These are phyloP conservation scores for Clonostachys solani DNA, from an alignment of 2,329 filamentous ascomycete species.

Conservation along the genomic window DNA sequence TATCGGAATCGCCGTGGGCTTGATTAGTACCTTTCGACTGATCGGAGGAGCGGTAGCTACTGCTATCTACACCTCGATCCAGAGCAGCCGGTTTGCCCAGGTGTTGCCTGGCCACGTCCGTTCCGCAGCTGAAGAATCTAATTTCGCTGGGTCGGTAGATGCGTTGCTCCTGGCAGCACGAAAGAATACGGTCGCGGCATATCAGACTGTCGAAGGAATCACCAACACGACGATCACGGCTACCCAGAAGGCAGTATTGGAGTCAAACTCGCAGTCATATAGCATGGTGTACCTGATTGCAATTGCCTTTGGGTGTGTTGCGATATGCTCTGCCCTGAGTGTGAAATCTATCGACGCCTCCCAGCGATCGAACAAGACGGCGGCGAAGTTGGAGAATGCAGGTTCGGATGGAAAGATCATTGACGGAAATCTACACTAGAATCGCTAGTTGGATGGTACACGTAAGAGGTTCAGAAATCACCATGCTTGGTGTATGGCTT, in stretches of 20 bases:
- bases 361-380: slow-evolving; percentile 19
- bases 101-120: slow-evolving; percentile 11
- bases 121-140: slow-evolving; percentile 10
- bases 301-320: slow-evolving; percentile 22
- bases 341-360: slow-evolving; percentile 19
- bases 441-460: too few relatives aligned
- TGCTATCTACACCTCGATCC: slow-evolving; percentile 28
- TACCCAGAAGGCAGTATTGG: slow-evolving; percentile 22
- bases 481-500: too few relatives aligned
- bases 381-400: slow-evolving; percentile 16
- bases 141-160: slow-evolving; percentile 3
- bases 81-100: slow-evolving; percentile 17
- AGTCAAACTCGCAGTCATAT: slow-evolving; percentile 19
- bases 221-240: slow-evolving; percentile 17
- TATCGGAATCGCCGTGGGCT: slow-evolving; percentile 25
- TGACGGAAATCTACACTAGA: not conserved
- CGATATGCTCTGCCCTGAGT: slow-evolving; percentile 18
- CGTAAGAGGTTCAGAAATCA: too few relatives aligned
- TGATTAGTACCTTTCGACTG: slow-evolving; percentile 25
- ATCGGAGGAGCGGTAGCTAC: slow-evolving; percentile 27
- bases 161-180: slow-evolving; percentile 19
- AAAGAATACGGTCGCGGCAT: slow-evolving; percentile 22
- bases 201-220: slow-evolving; percentile 16
- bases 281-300: slow-evolving; percentile 24
- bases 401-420: slow-evolving; percentile 12